Evolutionary conservation across 2,329 filamentous ascomycete species (phyloP), one percentile per base, ranked within the genome.

Genomic region (Phoma sp.): DNA sequence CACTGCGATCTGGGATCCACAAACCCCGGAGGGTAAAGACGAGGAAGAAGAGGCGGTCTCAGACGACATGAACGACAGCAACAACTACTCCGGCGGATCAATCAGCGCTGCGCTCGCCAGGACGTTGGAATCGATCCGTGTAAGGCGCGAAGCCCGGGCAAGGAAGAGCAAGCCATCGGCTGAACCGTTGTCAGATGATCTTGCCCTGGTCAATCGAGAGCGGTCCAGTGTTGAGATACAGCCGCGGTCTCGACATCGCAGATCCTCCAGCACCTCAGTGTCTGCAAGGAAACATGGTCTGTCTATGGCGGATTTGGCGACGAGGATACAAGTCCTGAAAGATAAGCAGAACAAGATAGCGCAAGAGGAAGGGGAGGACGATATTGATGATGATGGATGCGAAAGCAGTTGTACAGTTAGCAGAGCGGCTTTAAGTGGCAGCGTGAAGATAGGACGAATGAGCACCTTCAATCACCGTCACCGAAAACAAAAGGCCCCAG

Each of bases 1-100:
- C 1, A 57, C 57, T 4, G 53, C 46, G 20, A 50, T 57, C n/a
- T 53, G 47, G 53, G 18, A 45, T 33, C 47, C 43, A 2, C 29
- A 34, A 9, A 30, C 20, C 4, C 15, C 14, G 15, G 30, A 47
- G 12, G 17, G 36, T 7, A 5, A 2, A 9, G 20, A 20, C 15
- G 39, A 30, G 33, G 38, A 40, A 12, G 26, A 38, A 9, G 25
- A 23, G 14, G n/a, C 25, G 15, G 26, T 47, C n/a, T 30, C 15
- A 7, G 29, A 32, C 10, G 36, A 47, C 20, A 32, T 47, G 32
- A 10, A 51, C 3, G 37, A 42, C 21, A n/a, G 7, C 2, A 42
- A 25, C 15, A 37, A 47, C 32, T 38, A 43, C 15, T 32, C 37
- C 4, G 25, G n/a, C 26, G 37, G 36, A 4, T 5, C 9, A 1